These are phyloP conservation scores for Epichloe sp. DNA, from an alignment of 2,329 filamentous ascomycete species.

Conservation along the genomic window DNA sequence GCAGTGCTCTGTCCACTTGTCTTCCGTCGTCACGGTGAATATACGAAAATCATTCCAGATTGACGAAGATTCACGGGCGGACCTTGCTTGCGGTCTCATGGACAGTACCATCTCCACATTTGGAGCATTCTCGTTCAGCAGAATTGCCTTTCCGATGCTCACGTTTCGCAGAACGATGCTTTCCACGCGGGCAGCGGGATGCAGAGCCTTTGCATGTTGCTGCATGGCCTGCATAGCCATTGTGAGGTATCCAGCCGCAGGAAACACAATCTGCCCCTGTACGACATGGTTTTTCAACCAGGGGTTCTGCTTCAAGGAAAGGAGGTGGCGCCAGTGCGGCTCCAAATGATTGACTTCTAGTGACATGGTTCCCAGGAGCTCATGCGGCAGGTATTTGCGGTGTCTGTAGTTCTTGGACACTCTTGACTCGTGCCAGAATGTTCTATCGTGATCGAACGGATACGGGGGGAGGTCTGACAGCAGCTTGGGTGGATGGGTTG, in stretches of 20 bases:
- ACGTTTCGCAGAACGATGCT: no score
- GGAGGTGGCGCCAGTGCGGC: constrained; percentile 8
- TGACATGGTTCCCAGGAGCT: constrained; percentile 7
- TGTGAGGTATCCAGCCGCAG: constrained; percentile 22
- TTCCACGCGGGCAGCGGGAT: no score
- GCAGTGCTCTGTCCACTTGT: no score
- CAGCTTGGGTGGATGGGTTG: background rate
- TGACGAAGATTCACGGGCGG: no score
- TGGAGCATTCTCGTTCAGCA: no score
- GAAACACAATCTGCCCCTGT: constrained; percentile 22
- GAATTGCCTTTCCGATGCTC: no score
- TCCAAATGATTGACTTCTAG: constrained; percentile 7
- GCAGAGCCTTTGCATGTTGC: no score
- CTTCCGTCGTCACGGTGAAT: no score
- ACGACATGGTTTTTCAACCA: constrained; percentile 26
- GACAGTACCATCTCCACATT: no score
- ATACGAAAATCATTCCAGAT: no score
- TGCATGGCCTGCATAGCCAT: constrained; percentile 12
- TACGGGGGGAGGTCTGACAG: constrained; percentile 10
- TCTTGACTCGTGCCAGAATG: constrained; percentile 13
- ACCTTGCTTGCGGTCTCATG: no score
- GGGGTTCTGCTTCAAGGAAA: constrained; percentile 1
- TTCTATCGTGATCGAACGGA: constrained; percentile 11
- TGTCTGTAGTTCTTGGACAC: constrained; percentile 8
- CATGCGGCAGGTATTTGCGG: constrained; percentile 1